phyloP scores from a whole-genome alignment of 2,329 filamentous ascomycete genomes.

The Microascus cirrosus region DNA sequence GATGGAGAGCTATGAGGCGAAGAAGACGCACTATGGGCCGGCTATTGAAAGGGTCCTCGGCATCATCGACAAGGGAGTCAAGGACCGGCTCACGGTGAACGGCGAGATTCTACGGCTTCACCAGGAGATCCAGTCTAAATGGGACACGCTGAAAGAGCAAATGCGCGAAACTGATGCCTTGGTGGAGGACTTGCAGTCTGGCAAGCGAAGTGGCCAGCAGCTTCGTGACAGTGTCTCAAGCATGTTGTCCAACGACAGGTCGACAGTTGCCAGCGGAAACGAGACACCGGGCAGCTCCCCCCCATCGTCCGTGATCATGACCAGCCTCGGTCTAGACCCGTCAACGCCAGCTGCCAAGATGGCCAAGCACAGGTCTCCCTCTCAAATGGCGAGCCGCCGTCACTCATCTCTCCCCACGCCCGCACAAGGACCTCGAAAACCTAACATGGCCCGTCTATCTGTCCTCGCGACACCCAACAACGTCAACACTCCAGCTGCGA shows the following conservation, averaged over 20 bases:
- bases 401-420: slow-evolving; percentile 37
- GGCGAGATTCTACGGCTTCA: slow-evolving; percentile 85
- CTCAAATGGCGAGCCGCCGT: slow-evolving; percentile 32
- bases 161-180: slow-evolving; percentile 67
- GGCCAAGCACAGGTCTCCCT: slow-evolving; percentile 34
- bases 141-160: slow-evolving; percentile 63
- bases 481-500: slow-evolving; percentile 29
- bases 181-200: slow-evolving; percentile 60
- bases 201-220: slow-evolving; percentile 52
- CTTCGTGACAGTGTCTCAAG: slow-evolving; percentile 88
- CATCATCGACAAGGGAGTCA: slow-evolving; percentile 92
- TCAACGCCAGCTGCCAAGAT: slow-evolving; percentile 29
- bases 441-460: slow-evolving; percentile 30
- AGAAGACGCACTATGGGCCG: slow-evolving; percentile 86
- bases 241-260: slow-evolving; percentile 74
- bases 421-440: slow-evolving; percentile 23
- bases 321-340: slow-evolving; percentile 37
- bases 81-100: slow-evolving; percentile 90
- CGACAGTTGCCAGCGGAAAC: slow-evolving; percentile 54
- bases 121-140: slow-evolving; percentile 73
- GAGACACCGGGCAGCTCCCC: slow-evolving; percentile 62
- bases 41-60: slow-evolving; percentile 84
- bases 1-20: slow-evolving; percentile 87
- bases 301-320: slow-evolving; percentile 51
- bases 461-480: slow-evolving; percentile 38